A percentile compares a stretch with the other conserved stretches of the same genome.
Conservation (phyloP, 371 early-diverging fungal species). For the Rhizopus arrhizus region DNA sequence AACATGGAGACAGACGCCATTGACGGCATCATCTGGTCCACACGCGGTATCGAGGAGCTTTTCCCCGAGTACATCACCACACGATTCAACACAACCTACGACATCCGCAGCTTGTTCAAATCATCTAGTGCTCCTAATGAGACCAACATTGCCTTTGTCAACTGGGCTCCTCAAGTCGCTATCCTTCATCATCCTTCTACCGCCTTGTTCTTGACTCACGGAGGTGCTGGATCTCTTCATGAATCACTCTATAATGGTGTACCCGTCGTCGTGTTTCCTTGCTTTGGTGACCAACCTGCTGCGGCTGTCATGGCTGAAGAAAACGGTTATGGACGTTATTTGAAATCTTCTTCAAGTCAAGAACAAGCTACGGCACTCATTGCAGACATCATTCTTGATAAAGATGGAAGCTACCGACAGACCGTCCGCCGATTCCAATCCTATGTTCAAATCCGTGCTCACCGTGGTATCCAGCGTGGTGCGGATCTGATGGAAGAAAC, state of each 20-base stretch:
- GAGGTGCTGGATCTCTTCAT: conserved; percentile 39
- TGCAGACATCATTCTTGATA: conserved; percentile 1
- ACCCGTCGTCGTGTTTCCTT: conserved; percentile 39
- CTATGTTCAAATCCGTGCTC: conserved; percentile 24
- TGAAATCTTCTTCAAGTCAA: background rate
- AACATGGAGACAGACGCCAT: conserved; percentile 18
- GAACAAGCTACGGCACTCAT: conserved; percentile 5
- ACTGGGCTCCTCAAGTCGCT: conserved; percentile 48
- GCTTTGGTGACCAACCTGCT: conserved; percentile 43
- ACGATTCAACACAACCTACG: conserved; percentile 7
- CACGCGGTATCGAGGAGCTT: background rate
- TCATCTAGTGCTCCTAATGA: background rate
- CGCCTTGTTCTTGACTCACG: conserved; percentile 37
- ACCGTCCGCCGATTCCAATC: conserved; percentile 18
- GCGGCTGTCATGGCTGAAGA: conserved; percentile 10
- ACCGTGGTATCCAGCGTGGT: conserved; percentile 15
- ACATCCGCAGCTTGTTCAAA: conserved; percentile 1
- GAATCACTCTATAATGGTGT: conserved; percentile 39
- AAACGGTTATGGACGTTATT: conserved; percentile 4
- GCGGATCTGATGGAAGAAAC: conserved; percentile 34
- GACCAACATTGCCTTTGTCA: conserved; percentile 11
- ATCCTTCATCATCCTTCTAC: conserved; percentile 38
- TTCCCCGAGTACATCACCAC: conserved; percentile 20
- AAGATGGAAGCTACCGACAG: background rate
- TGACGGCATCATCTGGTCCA: conserved; percentile 45